These are phyloP conservation scores for Viola odorata DNA, from an alignment of 345 rosid genomes.

Conservation along the genomic window DNA sequence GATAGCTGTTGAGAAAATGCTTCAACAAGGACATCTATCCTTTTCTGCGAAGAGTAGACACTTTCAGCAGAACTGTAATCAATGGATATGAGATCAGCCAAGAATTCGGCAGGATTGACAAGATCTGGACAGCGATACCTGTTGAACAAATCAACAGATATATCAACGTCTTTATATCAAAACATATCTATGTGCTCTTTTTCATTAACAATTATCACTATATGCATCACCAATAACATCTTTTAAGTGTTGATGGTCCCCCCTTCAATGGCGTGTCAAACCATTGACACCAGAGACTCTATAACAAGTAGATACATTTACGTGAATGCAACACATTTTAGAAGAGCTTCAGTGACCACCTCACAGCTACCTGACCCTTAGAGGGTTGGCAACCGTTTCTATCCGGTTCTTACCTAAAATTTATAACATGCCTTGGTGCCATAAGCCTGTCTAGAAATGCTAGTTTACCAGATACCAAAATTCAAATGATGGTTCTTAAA, in stretches of 20 bases:
- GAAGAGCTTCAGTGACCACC: too few relatives aligned
- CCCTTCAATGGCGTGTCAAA: too few relatives aligned
- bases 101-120: conserved; percentile 94
- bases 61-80: conserved; percentile 86
- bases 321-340: too few relatives aligned
- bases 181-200: conserved; percentile 8
- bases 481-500: too few relatives aligned
- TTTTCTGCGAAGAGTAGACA: conserved; percentile 70
- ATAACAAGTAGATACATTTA: too few relatives aligned
- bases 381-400: too few relatives aligned
- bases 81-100: conserved; percentile 92
- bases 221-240: conserved; percentile 1
- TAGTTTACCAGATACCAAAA: too few relatives aligned
- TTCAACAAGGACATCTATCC: conserved; percentile 83
- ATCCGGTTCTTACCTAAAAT: too few relatives aligned
- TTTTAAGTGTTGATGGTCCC: background rate
- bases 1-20: conserved; percentile 60
- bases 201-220: conserved; percentile 3
- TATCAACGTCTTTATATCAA: conserved; percentile 6
- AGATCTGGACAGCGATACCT: conserved; percentile 85
- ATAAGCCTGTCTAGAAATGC: too few relatives aligned
- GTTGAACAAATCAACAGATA: conserved; percentile 24
- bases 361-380: too few relatives aligned
- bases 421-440: too few relatives aligned
- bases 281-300: too few relatives aligned